Evolutionary conservation across 345 rosid species (phyloP).

Genomic region (Nephelium lappaceum): DNA sequence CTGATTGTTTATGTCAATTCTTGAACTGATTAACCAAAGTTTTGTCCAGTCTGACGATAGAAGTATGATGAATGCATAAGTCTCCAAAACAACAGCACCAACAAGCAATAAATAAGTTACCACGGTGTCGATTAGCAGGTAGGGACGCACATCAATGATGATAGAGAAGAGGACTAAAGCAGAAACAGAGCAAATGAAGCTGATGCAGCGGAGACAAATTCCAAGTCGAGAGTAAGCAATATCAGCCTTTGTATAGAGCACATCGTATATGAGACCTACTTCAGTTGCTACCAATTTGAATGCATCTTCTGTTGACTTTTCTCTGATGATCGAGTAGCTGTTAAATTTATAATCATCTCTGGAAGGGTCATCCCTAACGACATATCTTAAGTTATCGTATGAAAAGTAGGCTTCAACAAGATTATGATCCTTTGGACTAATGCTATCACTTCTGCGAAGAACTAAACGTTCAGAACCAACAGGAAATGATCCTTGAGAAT

Average conservation of each 20-base stretch:
- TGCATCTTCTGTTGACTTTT: not conserved
- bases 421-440: no score
- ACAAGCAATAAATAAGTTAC: not conserved
- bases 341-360: no score
- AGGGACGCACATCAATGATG: not conserved
- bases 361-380: no score
- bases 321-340: no score
- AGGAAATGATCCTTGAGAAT: conserved; percentile 7
- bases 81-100: not conserved
- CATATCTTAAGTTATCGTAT: no score
- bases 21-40: not conserved
- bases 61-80: not conserved
- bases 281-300: no score
- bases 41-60: not conserved
- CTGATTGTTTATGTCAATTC: not conserved
- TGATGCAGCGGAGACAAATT: not conserved
- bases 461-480: no score
- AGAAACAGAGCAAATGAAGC: not conserved
- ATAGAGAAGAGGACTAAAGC: not conserved
- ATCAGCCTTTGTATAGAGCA: not conserved
- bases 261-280: not conserved
- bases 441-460: no score
- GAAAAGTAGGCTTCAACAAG: no score
- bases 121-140: not conserved
- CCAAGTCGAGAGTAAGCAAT: not conserved